Evolutionary conservation across 1,284 basidiomycete species (phyloP), one percentile per base, ranked within the genome.

Genomic region (Marasmius fiardii): DNA sequence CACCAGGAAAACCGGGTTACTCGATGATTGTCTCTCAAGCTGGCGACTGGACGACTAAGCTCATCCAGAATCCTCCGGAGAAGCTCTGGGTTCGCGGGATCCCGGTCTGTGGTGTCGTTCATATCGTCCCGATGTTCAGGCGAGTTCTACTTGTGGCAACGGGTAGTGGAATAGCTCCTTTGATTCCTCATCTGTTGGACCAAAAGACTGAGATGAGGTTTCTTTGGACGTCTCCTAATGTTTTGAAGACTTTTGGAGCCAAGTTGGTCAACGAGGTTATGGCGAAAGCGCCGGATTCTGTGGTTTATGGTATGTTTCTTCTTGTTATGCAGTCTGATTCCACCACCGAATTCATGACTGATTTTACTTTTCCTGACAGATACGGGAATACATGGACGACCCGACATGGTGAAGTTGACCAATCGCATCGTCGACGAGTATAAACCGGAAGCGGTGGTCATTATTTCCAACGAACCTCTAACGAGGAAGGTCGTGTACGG

Each of bases 401-500:
- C 82, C 3, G 80, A 83, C 67, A 82, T 83, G 81, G 79, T 83
- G 48, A 81, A 82, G 62, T 65, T 82, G 47, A 79, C 79, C 3
- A 78, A 79, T 58, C 74, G 77, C 28, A 69, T 84, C 41, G 80
- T 82, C 5, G 73, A 74, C 48, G 82, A 85, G 62, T 83, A 81
- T 67, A 67, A 83, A 28, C 82, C 82, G 4, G 82, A 84, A 63
- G 82, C 82, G 26, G 82, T 85, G 16, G 77, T 76, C 57, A 74
- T 85, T 50, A 84, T 85, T 54, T 83, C 81, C 14, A 84, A 85
- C 65, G 79, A 80, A 63, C 79, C 75, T 57, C 66, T 84, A 31
- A 85, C 82, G n/a, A 67, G 74, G 56, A 83, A 83, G 65, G 74
- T 85, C 16, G 81, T 83, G 24, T 83, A 81, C 60, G 81, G 80